Evolutionary conservation across 345 rosid species (phyloP).

Genomic region (Eucalyptus cloeziana): DNA sequence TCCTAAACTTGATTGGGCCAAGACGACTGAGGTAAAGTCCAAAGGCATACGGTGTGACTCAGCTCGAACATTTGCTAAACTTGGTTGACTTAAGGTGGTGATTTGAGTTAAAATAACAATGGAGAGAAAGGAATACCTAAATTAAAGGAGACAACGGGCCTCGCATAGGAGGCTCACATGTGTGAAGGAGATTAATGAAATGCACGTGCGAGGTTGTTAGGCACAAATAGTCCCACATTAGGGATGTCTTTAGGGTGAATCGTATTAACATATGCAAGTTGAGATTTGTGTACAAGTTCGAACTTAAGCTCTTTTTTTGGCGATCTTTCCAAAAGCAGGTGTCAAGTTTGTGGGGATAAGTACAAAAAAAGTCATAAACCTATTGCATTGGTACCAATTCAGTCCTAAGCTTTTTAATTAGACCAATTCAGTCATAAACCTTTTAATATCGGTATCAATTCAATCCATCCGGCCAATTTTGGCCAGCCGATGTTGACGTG

Average conservation of each 20-base stretch:
- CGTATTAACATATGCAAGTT: background rate
- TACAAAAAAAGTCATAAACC: no score
- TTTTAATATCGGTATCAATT: no score
- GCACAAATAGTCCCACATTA: background rate
- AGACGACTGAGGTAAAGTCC: background rate
- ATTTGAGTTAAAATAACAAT: background rate
- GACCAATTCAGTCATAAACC: no score
- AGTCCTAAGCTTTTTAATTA: no score
- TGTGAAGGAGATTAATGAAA: background rate
- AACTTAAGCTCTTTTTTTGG: background rate
- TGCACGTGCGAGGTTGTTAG: background rate
- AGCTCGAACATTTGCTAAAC: background rate
- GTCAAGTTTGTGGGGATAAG: background rate
- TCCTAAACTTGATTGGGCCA: background rate
- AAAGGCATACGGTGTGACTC: background rate
- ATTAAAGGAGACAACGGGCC: background rate
- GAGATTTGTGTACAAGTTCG: background rate
- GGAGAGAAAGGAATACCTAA: background rate
- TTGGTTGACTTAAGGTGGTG: background rate
- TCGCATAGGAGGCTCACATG: background rate
- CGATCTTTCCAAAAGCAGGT: accelerated
- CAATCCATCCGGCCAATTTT: no score
- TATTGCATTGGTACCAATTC: no score
- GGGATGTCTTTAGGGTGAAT: background rate
- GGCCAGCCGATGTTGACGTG: no score